A percentile compares a stretch with the other conserved stretches of the same genome.
phyloP scores from a whole-genome alignment of 2,329 filamentous ascomycete species.

The Sporothrix dimorphospora region DNA sequence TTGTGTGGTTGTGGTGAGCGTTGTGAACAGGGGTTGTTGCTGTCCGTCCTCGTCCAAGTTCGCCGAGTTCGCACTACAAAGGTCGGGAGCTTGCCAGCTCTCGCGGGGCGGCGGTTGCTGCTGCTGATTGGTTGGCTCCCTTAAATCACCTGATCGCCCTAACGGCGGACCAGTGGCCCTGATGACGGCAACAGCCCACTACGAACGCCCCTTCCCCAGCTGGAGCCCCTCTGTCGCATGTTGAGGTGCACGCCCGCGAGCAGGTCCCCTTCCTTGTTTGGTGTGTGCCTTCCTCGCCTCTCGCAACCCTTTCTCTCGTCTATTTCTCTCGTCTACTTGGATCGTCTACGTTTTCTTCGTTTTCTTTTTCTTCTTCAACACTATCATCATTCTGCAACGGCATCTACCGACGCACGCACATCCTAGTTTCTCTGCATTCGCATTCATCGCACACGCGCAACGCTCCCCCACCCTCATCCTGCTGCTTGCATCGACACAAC shows the following conservation, averaged over 20 bases:
- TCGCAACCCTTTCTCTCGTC: background rate
- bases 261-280: slow-evolving; percentile 11
- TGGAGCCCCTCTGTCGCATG: background rate
- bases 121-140: background rate
- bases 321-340: background rate
- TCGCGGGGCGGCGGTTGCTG: background rate
- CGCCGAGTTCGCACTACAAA: background rate
- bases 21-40: background rate
- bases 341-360: background rate
- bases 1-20: slow-evolving; percentile 11
- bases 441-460: background rate
- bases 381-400: background rate
- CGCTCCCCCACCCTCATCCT: background rate
- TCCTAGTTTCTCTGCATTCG: background rate
- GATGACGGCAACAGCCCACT: slow-evolving; percentile 15
- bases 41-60: background rate
- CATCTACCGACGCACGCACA: background rate
- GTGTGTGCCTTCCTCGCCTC: background rate
- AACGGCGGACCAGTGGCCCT: background rate
- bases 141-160: slow-evolving; percentile 5
- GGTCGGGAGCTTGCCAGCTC: slow-evolving; percentile 7
- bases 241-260: background rate
- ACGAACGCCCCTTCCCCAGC: background rate
- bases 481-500: background rate
- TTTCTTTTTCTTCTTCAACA: background rate